Evolutionary conservation across 305 asterid species (phyloP).

Genomic region (Fraxinus ornus): DNA sequence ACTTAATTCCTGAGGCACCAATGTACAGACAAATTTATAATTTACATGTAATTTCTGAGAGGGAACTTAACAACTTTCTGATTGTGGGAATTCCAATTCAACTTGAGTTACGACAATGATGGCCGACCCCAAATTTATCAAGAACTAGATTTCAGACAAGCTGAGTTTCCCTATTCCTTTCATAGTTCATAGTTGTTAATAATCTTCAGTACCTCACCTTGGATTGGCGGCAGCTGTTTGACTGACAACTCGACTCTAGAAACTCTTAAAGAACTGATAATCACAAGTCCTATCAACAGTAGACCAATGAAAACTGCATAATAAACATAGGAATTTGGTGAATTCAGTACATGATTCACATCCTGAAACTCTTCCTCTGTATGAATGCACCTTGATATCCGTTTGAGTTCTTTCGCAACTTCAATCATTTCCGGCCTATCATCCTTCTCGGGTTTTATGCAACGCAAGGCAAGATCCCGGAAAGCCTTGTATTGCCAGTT

Average conservation of each 20-base stretch:
- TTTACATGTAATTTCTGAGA: neutral
- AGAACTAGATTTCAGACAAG: neutral
- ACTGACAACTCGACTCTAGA: neutral
- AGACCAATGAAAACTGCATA: neutral
- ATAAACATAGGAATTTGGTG: neutral
- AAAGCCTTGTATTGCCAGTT: neutral
- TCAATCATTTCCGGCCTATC: neutral
- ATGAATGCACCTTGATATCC: neutral
- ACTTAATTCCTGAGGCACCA: too few species aligned
- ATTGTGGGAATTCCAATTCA: neutral
- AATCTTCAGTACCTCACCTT: neutral
- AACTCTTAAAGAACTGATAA: too few species aligned
- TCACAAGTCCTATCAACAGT: neutral
- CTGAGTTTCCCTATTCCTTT: neutral
- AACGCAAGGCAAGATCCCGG: neutral
- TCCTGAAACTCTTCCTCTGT: neutral
- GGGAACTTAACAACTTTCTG: neutral
- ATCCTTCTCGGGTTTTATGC: neutral
- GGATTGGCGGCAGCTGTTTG: neutral
- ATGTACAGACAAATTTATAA: neutral
- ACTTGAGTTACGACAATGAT: neutral
- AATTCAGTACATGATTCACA: too few species aligned
- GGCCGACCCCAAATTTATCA: neutral
- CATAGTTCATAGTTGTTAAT: neutral
- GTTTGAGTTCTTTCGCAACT: neutral